phyloP scores from a whole-genome alignment of 805 yeast species.

The Saccharomycopsis guyanensis region DNA sequence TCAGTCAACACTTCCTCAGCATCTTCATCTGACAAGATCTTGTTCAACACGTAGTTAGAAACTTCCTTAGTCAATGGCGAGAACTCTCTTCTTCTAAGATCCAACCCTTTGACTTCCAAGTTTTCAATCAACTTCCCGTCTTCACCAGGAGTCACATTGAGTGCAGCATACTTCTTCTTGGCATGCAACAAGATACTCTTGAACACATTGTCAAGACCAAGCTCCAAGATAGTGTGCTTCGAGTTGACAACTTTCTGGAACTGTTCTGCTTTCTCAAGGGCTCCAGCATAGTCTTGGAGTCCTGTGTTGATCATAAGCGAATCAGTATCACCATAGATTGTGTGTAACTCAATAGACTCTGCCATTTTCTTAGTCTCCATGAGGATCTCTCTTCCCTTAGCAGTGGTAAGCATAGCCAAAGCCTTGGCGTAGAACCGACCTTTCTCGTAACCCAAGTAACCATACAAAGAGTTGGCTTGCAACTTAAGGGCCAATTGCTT shows the following conservation, averaged over 20 bases:
- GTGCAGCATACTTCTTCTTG: constrained; percentile 97
- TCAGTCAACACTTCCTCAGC: constrained; percentile 68
- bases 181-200: constrained; percentile 78
- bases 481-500: constrained; percentile 92
- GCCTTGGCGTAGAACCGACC: constrained; percentile 96
- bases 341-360: constrained; percentile 72
- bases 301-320: constrained; percentile 98
- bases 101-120: constrained; percentile 92
- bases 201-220: constrained; percentile 92
- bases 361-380: constrained; percentile 91
- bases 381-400: constrained; percentile 90
- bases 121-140: constrained; percentile 49
- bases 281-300: constrained; percentile 57
- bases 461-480: constrained; percentile 99
- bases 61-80: constrained; percentile 89
- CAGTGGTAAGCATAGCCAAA: constrained; percentile 89
- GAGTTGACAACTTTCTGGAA: constrained; percentile 85
- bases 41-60: constrained; percentile 65
- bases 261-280: constrained; percentile 73
- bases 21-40: constrained; percentile 64
- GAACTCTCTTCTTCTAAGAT: constrained; percentile 94
- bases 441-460: constrained; percentile 88
- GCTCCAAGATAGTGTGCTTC: constrained; percentile 77
- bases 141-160: constrained; percentile 47
- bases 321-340: constrained; percentile 97